A percentile compares a stretch with the other conserved stretches of the same genome.
Conservation (phyloP, 805 yeast species). For the Candida hispaniensis region DNA sequence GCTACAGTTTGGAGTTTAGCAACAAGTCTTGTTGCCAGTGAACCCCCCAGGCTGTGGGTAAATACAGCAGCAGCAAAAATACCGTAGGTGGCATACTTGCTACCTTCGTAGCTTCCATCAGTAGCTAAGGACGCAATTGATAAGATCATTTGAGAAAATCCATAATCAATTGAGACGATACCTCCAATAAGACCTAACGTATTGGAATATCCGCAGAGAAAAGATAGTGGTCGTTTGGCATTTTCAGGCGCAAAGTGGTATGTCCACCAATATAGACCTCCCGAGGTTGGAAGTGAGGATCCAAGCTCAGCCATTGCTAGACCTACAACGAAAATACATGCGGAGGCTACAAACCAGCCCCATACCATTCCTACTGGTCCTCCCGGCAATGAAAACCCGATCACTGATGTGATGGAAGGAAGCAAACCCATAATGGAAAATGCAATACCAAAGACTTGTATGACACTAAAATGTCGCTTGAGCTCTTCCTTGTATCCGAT, state of each 20-base stretch:
- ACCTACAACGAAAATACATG: conserved; percentile 49
- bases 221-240: conserved; percentile 44
- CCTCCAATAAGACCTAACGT: conserved; percentile 58
- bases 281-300: conserved; percentile 62
- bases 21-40: conserved; percentile 44
- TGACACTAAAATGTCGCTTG: conserved; percentile 46
- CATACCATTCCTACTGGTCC: conserved; percentile 59
- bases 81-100: conserved; percentile 48
- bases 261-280: conserved; percentile 64
- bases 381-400: conserved; percentile 44
- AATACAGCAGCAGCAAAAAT: conserved; percentile 52
- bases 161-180: conserved; percentile 57
- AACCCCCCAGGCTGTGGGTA: conserved; percentile 42
- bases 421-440: conserved; percentile 63
- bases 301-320: conserved; percentile 55
- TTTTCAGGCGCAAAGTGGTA: conserved; percentile 52
- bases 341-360: conserved; percentile 59
- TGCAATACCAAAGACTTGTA: conserved; percentile 61
- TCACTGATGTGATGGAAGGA: conserved; percentile 45
- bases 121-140: conserved; percentile 31
- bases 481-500: conserved; percentile 66
- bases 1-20: conserved; percentile 53
- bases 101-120: conserved; percentile 46
- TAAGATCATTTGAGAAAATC: conserved; percentile 51
- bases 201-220: conserved; percentile 56